These are phyloP conservation scores for Ceratocystis eucalypticola DNA, from an alignment of 2,329 filamentous ascomycete species.

Conservation along the genomic window DNA sequence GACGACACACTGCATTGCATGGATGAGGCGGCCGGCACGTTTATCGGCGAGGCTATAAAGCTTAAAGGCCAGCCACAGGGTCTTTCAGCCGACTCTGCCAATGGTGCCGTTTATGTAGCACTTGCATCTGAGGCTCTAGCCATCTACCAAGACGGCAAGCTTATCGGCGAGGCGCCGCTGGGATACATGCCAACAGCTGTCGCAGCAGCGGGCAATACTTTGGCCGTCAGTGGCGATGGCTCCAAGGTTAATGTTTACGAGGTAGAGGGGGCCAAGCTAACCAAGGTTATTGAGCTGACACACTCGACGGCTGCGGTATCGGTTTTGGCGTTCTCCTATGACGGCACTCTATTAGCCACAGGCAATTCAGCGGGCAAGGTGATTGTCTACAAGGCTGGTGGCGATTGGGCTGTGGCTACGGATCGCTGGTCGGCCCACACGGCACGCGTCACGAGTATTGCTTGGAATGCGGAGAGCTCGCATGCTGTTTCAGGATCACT, in stretches of 20 bases:
- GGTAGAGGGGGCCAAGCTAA: conserved; percentile 43
- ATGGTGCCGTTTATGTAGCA: conserved; percentile 49
- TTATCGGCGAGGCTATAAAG: conserved; percentile 53
- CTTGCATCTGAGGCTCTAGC: conserved; percentile 36
- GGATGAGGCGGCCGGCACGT: conserved; percentile 61
- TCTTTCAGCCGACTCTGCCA: conserved; percentile 34
- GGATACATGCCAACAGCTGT: conserved; percentile 56
- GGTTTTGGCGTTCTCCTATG: conserved; percentile 66
- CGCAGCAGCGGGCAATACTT: conserved; percentile 49
- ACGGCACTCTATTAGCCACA: conserved; percentile 64
- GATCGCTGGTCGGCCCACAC: conserved; percentile 56
- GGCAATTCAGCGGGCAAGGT: conserved; percentile 82
- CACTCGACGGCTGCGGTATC: conserved; percentile 62
- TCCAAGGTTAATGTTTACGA: conserved; percentile 59
- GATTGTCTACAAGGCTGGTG: conserved; percentile 47
- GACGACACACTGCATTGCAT: conserved; percentile 78
- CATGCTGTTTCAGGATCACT: conserved; percentile 73
- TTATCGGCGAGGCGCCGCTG: conserved; percentile 45
- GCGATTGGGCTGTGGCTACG: conserved; percentile 55
- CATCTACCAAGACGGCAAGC: conserved; percentile 46
- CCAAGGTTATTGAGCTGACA: conserved; percentile 43
- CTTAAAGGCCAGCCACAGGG: conserved; percentile 72
- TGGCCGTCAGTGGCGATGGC: conserved; percentile 65
- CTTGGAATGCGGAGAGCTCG: conserved; percentile 66
- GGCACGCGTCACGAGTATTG: conserved; percentile 42